Base-by-base conservation (phyloP, 306 rosid genomes). In the Prunus davidiana region DNA sequence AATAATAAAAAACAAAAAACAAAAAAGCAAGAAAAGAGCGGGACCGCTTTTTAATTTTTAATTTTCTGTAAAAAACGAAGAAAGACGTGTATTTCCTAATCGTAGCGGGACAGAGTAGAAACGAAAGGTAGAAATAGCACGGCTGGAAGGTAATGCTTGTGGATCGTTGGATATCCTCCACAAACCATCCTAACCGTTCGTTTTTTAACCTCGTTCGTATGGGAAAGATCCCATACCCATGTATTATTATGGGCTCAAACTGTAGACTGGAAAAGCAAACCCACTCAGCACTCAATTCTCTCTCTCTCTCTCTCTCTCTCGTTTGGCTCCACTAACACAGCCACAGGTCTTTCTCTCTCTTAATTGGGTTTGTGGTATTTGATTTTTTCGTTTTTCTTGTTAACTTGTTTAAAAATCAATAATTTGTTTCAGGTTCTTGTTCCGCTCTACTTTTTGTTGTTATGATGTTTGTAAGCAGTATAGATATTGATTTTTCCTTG, bases 321-420 rank as follows among this genome's bases (percentile, higher is more conserved):
- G 75, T 72, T 86, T 84, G 84, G 93, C 93, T 86, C 90, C 90
- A 82, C 82, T 60, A 67, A 46, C 38, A n/a, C 34, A n/a, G 25
- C 19, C 58, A 24, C 80, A 75, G 82, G 77, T 82, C 60, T 34
- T 34, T 63, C 81, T 60, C 63, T 22, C 61, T 38, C 30, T 46
- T 28, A 28, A 28, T 10, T 55, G 49, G 12, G 67, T 72, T n/a
- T 24, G 16, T 2, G 51, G 67, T 57, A 3, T 34, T 32, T 18
- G 46, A 27, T 57, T 25, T 57, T 50, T 51, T n/a, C 4, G 12
- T 13, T 71, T 50, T 30, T 8, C 8, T 54, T 20, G n/a, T 56
- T 16, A 24, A 58, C 20, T 27, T 13, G 54, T 71, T 30, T 69
- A 14, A 69, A 18, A 46, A 18, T 30, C 67, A 62, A 30, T 10